Evolutionary conservation across 495 filamentous ascomycete species (phyloP).

Genomic region (Xylaria intraflava): DNA sequence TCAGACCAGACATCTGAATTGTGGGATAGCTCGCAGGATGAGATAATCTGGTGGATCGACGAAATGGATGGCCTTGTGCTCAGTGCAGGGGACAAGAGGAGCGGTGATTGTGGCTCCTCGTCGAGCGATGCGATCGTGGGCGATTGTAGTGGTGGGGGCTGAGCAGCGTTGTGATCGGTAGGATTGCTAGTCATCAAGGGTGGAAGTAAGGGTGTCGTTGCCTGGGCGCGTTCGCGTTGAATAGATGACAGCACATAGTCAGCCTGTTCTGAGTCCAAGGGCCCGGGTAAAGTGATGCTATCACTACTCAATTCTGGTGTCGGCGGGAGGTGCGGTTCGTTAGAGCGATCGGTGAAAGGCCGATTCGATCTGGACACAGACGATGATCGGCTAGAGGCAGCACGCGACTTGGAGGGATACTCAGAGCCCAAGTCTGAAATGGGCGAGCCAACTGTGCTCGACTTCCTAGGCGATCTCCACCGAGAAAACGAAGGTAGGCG

Average conservation of each 20-base stretch:
- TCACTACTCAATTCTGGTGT: constrained; percentile 58
- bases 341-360: constrained; percentile 40
- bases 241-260: constrained; percentile 39
- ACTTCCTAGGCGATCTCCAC: constrained; percentile 53
- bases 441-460: constrained; percentile 39
- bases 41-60: constrained; percentile 54
- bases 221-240: constrained; percentile 55
- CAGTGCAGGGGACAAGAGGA: constrained; percentile 65
- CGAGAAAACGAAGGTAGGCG: constrained; percentile 67
- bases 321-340: constrained; percentile 51
- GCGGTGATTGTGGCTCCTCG: constrained; percentile 22
- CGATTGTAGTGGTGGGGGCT: constrained; percentile 76
- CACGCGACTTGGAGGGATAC: constrained; percentile 34
- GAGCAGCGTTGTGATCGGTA: constrained; percentile 30
- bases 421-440: constrained; percentile 43
- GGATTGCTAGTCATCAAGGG: constrained; percentile 59
- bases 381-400: constrained; percentile 61
- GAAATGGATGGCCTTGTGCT: constrained; percentile 73
- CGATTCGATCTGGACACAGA: constrained; percentile 56
- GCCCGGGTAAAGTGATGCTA: constrained; percentile 31
- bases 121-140: constrained; percentile 48
- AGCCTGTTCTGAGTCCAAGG: constrained; percentile 55
- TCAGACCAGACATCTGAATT: constrained; percentile 70
- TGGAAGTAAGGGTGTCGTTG: constrained; percentile 75
- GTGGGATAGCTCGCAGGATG: constrained; percentile 31